Evolutionary conservation across 805 yeast genomes (phyloP).

Genomic region (Sungouiozyma intestinalis): DNA sequence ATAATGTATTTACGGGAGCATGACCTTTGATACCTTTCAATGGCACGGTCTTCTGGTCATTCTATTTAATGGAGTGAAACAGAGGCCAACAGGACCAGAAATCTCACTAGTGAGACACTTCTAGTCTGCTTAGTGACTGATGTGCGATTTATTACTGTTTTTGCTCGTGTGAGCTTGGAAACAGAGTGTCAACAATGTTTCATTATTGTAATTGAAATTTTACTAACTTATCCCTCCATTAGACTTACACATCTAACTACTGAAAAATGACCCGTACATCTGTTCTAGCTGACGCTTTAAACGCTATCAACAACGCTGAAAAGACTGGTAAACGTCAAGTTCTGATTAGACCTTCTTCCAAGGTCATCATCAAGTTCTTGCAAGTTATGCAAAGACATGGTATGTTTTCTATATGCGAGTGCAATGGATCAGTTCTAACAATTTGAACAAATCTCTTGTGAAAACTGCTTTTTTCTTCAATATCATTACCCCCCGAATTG

Average conservation of each 20-base stretch:
- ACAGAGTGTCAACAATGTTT: too few species aligned
- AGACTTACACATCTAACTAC: background rate
- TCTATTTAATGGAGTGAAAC: too few species aligned
- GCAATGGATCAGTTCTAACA: too few species aligned
- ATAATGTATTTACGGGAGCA: slow-evolving; percentile 6
- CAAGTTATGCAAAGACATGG: slow-evolving; percentile 97
- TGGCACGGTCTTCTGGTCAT: slow-evolving; percentile 3
- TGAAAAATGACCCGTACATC: slow-evolving; percentile 92
- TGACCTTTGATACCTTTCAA: slow-evolving; percentile 11
- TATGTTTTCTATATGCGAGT: slow-evolving; percentile 18
- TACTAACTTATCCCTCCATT: background rate
- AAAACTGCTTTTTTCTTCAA: too few species aligned
- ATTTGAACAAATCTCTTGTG: too few species aligned
- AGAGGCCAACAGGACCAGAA: background rate
- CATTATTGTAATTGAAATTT: background rate
- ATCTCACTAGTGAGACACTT: background rate
- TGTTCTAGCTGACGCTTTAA: slow-evolving; percentile 96
- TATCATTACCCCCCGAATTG: slow-evolving; percentile 77
- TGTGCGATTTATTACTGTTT: background rate
- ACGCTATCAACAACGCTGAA: slow-evolving; percentile 97
- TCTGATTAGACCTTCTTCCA: slow-evolving; percentile 93
- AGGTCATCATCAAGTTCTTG: slow-evolving; percentile 92
- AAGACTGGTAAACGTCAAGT: slow-evolving; percentile 99
- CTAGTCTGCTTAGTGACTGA: background rate
- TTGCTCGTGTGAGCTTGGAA: too few species aligned